Evolutionary conservation across 495 filamentous ascomycete species (phyloP), one percentile per base, ranked within the genome.

Genomic region (Evansstolkia leycettana): DNA sequence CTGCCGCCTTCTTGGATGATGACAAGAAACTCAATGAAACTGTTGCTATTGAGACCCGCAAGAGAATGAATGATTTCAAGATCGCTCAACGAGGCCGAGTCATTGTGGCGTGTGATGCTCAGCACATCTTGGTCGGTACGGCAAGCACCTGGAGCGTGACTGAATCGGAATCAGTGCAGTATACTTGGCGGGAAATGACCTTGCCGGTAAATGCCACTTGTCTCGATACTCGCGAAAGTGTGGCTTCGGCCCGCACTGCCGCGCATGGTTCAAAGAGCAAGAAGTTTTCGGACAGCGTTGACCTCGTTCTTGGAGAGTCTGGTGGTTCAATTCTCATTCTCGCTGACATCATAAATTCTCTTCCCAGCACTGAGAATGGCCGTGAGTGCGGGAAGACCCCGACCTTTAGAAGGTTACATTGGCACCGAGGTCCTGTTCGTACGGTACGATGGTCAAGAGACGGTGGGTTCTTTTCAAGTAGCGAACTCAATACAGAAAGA

Each of bases 361-460:
- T 90, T 4, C 55, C 28, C 29, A 60, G 48, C 26, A 43, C 37
- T 19, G 40, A 41, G 7, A 62, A 65, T 29, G 55, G 48, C 40
- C 31, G n/a, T 25, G 54, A 46, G 38, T 52, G 51, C 14, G 50
- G 49, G 5, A 78, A 73, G 46, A 60, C 43, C 37, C 41, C 38
- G 34, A 36, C 46, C 16, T 59, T 57, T n/a, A 55, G 62, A n/a
- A 55, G 58, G 17, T 60, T 89, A 17, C 92, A 96, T 51, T 99
- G 90, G 90, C 90, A 99, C 56, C 72, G 92, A 47, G 75, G 77
- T 37, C 70, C 76, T 17, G 88, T 93, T 2, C 73, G 73, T 45
- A 69, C 81, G 7, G 66, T 93, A 27, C 88, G 86, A 51, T 95
- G 82, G 80, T 92, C 89, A 15, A 65, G 60, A 46, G 89, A 96